These are phyloP conservation scores for Calonectria fujianensis DNA, from an alignment of 2,329 filamentous ascomycete genomes.

Conservation along the genomic window DNA sequence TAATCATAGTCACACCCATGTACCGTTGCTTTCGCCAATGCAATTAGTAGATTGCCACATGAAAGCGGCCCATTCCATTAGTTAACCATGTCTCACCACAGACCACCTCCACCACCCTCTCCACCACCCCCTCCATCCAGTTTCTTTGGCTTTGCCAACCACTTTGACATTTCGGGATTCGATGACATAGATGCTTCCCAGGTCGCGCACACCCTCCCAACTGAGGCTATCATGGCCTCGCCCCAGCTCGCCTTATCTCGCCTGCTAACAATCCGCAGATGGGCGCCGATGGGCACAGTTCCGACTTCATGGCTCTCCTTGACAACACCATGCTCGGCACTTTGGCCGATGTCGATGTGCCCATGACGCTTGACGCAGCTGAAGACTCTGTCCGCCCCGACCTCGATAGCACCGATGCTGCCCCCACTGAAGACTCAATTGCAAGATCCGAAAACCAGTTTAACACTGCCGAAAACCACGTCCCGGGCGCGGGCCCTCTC, in stretches of 20 bases:
- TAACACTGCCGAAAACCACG: conserved; percentile 60
- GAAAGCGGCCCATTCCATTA: conserved; percentile 50
- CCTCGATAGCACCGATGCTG: conserved; percentile 48
- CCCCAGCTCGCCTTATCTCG: conserved; percentile 36
- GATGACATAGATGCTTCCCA: conserved; percentile 54
- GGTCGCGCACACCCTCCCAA: conserved; percentile 47
- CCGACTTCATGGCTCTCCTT: conserved; percentile 67
- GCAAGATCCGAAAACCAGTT: conserved; percentile 59
- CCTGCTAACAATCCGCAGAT: conserved; percentile 51
- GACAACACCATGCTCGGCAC: conserved; percentile 64
- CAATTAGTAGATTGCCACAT: conserved; percentile 54
- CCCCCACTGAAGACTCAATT: conserved; percentile 56
- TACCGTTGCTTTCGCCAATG: conserved; percentile 51
- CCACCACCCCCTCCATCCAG: conserved; percentile 58
- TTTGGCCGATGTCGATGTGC: conserved; percentile 64
- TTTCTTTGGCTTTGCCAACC: conserved; percentile 61
- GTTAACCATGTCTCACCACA: conserved; percentile 59
- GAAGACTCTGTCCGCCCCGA: conserved; percentile 54
- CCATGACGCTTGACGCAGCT: conserved; percentile 65
- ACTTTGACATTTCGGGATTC: conserved; percentile 55
- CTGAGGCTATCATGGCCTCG: conserved; percentile 40
- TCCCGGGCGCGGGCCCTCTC: conserved; percentile 65
- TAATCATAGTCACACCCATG: conserved; percentile 26
- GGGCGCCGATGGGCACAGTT: conserved; percentile 55
- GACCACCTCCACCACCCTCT: conserved; percentile 58